These are phyloP conservation scores for Candida schatavii DNA, from an alignment of 805 yeast genomes.

Conservation along the genomic window DNA sequence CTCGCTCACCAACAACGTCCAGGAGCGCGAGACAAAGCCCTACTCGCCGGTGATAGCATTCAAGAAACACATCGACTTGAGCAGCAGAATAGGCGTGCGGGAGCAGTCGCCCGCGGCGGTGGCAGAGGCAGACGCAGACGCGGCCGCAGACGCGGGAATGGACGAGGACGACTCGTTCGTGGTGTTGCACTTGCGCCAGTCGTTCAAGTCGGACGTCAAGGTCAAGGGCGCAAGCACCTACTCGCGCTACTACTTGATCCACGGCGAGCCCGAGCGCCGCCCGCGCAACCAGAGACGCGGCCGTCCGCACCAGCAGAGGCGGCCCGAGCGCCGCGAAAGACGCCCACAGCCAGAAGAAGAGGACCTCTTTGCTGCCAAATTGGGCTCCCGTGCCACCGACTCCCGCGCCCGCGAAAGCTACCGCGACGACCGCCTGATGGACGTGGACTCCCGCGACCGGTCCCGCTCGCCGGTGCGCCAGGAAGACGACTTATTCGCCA, in stretches of 20 bases:
- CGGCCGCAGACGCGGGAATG: conserved; percentile 24
- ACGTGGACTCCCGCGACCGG: conserved; percentile 2
- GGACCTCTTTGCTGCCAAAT: conserved; percentile 35
- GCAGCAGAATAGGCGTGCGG: conserved; percentile 24
- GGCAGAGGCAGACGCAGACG: conserved; percentile 13
- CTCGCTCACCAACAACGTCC: conserved; percentile 20
- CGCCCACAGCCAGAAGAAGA: conserved; percentile 19
- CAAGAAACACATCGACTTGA: conserved; percentile 28
- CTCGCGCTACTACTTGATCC: conserved; percentile 62
- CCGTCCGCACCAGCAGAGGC: not conserved
- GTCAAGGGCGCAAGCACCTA: conserved; percentile 53
- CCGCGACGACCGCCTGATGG: not conserved
- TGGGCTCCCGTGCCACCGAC: conserved; percentile 9
- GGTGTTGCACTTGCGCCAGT: conserved; percentile 45
- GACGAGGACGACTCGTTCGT: conserved; percentile 32
- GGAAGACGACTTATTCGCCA: conserved; percentile 37
- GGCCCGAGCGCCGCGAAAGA: conserved; percentile 6
- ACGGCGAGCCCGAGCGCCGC: conserved; percentile 65
- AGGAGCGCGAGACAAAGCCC: conserved; percentile 40
- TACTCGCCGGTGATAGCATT: conserved; percentile 36
- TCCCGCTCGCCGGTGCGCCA: conserved; percentile 5
- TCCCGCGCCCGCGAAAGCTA: not conserved
- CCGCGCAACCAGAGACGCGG: conserved; percentile 15
- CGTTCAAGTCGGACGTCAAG: conserved; percentile 55
- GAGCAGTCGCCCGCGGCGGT: no score